A percentile compares a stretch with the other conserved stretches of the same genome.
Evolutionary conservation across 495 filamentous ascomycete genomes (phyloP).

Genomic region (Xylona heveae): DNA sequence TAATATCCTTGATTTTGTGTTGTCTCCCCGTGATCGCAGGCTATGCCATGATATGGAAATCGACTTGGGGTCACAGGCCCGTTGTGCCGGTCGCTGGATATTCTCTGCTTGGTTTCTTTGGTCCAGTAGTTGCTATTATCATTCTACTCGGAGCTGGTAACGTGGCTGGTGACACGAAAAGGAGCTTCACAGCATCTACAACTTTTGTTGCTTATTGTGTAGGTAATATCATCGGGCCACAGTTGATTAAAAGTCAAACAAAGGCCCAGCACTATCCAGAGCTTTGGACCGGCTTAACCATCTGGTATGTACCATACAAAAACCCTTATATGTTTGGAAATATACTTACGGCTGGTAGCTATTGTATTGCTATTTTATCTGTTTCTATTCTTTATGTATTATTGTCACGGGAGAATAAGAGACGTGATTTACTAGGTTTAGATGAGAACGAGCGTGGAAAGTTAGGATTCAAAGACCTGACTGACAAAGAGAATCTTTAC

Average conservation of each 20-base stretch:
- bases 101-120: conserved; percentile 49
- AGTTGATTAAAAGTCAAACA: conserved; percentile 39
- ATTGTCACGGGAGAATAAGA: background rate
- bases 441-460: too few relatives aligned
- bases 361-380: too few relatives aligned
- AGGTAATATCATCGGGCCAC: conserved; percentile 54
- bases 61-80: conserved; percentile 36
- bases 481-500: background rate
- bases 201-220: conserved; percentile 59
- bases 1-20: conserved; percentile 28
- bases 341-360: too few relatives aligned
- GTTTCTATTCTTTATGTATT: too few relatives aligned
- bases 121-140: conserved; percentile 38
- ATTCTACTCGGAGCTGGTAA: conserved; percentile 57
- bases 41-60: conserved; percentile 56
- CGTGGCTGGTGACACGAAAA: conserved; percentile 60
- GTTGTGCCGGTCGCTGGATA: conserved; percentile 47
- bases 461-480: background rate
- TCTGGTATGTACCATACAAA: conserved; percentile 49
- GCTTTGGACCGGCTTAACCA: conserved; percentile 47
- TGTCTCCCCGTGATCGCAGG: conserved; percentile 55
- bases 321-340: too few relatives aligned
- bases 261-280: conserved; percentile 43
- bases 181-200: conserved; percentile 46
- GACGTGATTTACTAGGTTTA: background rate